These are phyloP conservation scores for Pseudocercospora crystallina DNA, from an alignment of 2,329 filamentous ascomycete genomes.

Conservation along the genomic window DNA sequence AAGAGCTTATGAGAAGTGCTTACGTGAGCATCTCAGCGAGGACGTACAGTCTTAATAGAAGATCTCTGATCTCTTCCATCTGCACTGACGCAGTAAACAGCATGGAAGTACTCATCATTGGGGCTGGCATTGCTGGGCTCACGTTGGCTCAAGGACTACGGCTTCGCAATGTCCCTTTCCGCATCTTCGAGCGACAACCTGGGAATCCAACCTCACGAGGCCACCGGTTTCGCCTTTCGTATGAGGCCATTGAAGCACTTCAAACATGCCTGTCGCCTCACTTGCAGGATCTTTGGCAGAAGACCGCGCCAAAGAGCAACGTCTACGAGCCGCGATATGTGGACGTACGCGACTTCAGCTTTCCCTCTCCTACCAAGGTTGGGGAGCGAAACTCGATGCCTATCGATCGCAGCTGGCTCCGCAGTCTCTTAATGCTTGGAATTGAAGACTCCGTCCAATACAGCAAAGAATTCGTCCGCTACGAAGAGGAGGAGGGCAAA, in stretches of 20 bases:
- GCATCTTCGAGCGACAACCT: constrained; percentile 19
- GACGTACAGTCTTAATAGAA: too few relatives aligned
- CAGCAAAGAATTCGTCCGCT: not conserved
- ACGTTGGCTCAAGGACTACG: constrained; percentile 22
- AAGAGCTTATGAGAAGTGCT: too few relatives aligned
- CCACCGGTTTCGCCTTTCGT: too few relatives aligned
- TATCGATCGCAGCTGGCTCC: not conserved
- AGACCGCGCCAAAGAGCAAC: too few relatives aligned
- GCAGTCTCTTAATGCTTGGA: not conserved
- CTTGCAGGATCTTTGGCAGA: too few relatives aligned
- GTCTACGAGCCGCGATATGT: too few relatives aligned
- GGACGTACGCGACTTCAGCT: not conserved
- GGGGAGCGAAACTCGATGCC: not conserved
- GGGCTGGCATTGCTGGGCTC: constrained; percentile 23
- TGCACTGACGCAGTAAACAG: too few relatives aligned
- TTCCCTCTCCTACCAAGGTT: not conserved
- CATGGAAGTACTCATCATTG: constrained; percentile 21
- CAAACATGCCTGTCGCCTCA: too few relatives aligned
- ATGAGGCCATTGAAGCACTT: too few relatives aligned
- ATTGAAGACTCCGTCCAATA: not conserved
- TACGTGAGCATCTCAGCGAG: too few relatives aligned
- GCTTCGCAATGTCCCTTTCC: constrained; percentile 18
- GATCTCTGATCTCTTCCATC: too few relatives aligned
- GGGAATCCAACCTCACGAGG: too few relatives aligned
- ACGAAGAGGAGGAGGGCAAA: not conserved